Base-by-base conservation (phyloP, 805 yeast species). In the Yamadazyma olivae region DNA sequence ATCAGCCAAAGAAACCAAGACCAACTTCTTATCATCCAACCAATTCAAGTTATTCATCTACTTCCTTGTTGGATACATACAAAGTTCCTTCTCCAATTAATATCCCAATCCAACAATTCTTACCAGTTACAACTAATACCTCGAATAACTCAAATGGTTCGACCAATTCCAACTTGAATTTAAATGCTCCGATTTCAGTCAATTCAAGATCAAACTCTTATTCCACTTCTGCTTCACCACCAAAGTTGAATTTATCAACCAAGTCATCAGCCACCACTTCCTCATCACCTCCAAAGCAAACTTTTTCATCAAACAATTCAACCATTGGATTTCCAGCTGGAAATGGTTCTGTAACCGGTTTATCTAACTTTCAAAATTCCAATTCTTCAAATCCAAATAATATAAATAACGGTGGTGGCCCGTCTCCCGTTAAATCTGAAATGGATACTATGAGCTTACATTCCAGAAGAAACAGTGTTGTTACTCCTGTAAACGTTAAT, bases 21-120 rank as follows among this genome's bases (percentile, higher is more conserved):
- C 95, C 95, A 27, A 84, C 91, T 0, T 83, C 93, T 7, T 85
- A 82, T 51, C 90, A 85, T 53, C 95, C 95, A 13, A 72, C 81
- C 5, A 54, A 40, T 69, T 61, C 81, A 3, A 54, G 39, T 70
- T 61, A 64, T 12, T 71, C 76, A 2, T 50, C 69, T 3, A 54
- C 60, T 30, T 59, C 69, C 5, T 32, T 54, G 36, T 49, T 55
- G 4, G 60, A 41, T 10, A n/a, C n/a, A n/a, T 41, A 61, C 38
- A 64, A 58, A 38, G 51, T 57, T 24, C 64, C 64, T 2, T 50
- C 64, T 5, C 62, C 69, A 1, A 48, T 53, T 26, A 58, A 54
- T 23, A 32, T 56, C 14, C 59, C 63, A 4, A 44, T 44, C 9
- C 36, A 22, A 12, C 49, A 44, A 27, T 44, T 44, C 33, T 36